phyloP scores from a whole-genome alignment of 2,329 filamentous ascomycete species.

The Aspergillus tamarii region DNA sequence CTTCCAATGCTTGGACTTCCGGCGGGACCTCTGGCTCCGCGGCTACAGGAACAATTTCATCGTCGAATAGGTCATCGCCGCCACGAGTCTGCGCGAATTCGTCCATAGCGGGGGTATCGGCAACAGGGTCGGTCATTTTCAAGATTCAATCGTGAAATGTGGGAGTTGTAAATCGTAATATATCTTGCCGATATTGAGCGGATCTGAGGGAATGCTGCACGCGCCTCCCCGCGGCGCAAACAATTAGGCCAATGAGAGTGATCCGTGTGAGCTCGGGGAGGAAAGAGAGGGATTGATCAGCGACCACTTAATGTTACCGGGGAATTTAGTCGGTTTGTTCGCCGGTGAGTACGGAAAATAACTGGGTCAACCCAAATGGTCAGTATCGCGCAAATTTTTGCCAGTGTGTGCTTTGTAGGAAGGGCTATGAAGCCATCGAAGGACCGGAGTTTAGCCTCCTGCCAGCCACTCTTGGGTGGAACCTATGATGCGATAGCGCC shows the following conservation, averaged over 20 bases:
- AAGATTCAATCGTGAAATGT: constrained; percentile 8
- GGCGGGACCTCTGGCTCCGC: constrained; percentile 31
- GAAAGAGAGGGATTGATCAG: constrained; percentile 1
- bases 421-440: background rate
- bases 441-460: background rate
- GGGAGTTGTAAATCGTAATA: constrained; percentile 5
- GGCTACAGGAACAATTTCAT: constrained; percentile 52
- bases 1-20: constrained; percentile 20
- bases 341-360: background rate
- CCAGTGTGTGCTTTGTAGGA: background rate
- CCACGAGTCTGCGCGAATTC: constrained; percentile 55
- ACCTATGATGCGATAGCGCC: constrained; percentile 3
- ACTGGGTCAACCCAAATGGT: background rate
- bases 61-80: constrained; percentile 55
- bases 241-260: constrained; percentile 24
- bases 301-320: constrained; percentile 11
- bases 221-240: constrained; percentile 25
- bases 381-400: background rate
- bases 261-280: constrained; percentile 25
- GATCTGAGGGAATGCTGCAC: constrained; percentile 16
- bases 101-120: constrained; percentile 39
- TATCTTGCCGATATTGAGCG: constrained; percentile 10
- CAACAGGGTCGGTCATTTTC: constrained; percentile 16
- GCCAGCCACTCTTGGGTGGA: background rate
- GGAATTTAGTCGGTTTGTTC: constrained; percentile 10